These are phyloP conservation scores for Candida andamanensis DNA, from an alignment of 805 yeast genomes.

Conservation along the genomic window DNA sequence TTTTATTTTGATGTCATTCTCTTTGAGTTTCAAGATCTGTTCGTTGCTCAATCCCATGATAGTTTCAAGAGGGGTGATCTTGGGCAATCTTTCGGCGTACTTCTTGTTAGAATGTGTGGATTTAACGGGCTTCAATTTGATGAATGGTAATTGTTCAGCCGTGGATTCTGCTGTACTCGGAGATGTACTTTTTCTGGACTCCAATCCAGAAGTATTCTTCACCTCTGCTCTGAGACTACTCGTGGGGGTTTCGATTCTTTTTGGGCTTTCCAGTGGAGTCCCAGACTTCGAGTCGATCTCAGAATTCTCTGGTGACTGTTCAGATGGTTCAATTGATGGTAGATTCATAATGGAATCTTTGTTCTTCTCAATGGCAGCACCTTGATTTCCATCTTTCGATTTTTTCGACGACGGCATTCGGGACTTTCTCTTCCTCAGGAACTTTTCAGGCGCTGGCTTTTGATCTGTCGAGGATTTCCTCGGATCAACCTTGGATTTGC, in stretches of 20 bases:
- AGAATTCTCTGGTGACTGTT: too few relatives aligned
- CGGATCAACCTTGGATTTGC: too few relatives aligned
- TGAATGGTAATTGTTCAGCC: constrained; percentile 14
- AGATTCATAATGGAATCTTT: too few relatives aligned
- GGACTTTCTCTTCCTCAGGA: too few relatives aligned
- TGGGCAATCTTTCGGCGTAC: constrained; percentile 25
- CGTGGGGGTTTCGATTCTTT: not conserved
- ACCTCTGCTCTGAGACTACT: not conserved
- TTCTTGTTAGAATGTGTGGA: constrained; percentile 17
- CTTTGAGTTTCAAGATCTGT: constrained; percentile 27
- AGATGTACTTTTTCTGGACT: not conserved
- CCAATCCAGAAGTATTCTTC: not conserved
- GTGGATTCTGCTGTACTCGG: not conserved
- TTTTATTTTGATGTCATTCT: constrained; percentile 34
- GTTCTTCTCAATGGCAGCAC: too few relatives aligned
- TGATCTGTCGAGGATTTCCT: too few relatives aligned
- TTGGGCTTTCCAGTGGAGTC: not conserved
- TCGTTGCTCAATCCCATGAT: constrained; percentile 33
- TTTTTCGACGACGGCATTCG: too few relatives aligned
- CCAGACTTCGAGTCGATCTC: too few relatives aligned
- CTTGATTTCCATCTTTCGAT: too few relatives aligned
- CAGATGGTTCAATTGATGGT: too few relatives aligned
- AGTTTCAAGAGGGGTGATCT: constrained; percentile 28
- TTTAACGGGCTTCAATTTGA: constrained; percentile 21
- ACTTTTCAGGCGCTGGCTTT: too few relatives aligned